A percentile compares a stretch with the other conserved stretches of the same genome.
phyloP scores from a whole-genome alignment of 257 asterid species.

The Lithospermum erythrorhizon region DNA sequence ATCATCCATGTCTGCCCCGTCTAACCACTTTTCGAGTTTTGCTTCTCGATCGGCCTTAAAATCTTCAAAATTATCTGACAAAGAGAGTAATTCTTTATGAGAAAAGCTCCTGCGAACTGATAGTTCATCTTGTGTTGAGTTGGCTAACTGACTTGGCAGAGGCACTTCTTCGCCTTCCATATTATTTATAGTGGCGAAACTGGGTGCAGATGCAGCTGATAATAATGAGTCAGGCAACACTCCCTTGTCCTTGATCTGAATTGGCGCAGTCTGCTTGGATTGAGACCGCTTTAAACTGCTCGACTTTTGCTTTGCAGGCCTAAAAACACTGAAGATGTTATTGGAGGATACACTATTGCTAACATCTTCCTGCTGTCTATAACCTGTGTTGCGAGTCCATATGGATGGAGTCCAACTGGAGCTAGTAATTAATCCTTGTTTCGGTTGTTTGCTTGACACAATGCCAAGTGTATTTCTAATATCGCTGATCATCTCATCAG shows the following conservation, averaged over 20 bases:
- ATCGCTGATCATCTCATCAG: constrained; percentile 69
- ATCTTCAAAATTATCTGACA: constrained; percentile 45
- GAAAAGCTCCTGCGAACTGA: constrained; percentile 31
- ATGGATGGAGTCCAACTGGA: constrained; percentile 59
- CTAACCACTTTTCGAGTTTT: constrained; percentile 78
- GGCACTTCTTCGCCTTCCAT: constrained; percentile 33
- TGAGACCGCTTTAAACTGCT: too few species aligned
- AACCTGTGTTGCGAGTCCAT: constrained; percentile 25
- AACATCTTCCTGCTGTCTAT: too few species aligned
- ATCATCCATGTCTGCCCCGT: constrained; percentile 15
- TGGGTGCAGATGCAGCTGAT: constrained; percentile 12
- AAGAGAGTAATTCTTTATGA: constrained; percentile 35
- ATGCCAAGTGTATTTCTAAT: constrained; percentile 51
- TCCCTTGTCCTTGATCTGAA: constrained; percentile 20
- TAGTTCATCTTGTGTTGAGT: constrained; percentile 36
- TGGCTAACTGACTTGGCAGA: constrained; percentile 25
- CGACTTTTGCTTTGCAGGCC: too few species aligned
- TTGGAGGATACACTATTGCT: too few species aligned
- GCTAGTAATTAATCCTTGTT: constrained; percentile 41
- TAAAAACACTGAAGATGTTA: too few species aligned
- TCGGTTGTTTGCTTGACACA: constrained; percentile 52
- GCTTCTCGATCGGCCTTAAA: constrained; percentile 74
- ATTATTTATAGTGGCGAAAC: not conserved
- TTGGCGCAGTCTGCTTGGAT: constrained; percentile 18
- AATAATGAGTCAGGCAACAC: constrained; percentile 14